Evolutionary conservation across 441 rosid species (phyloP), one percentile per base, ranked within the genome.

Genomic region (Daphne laureola): DNA sequence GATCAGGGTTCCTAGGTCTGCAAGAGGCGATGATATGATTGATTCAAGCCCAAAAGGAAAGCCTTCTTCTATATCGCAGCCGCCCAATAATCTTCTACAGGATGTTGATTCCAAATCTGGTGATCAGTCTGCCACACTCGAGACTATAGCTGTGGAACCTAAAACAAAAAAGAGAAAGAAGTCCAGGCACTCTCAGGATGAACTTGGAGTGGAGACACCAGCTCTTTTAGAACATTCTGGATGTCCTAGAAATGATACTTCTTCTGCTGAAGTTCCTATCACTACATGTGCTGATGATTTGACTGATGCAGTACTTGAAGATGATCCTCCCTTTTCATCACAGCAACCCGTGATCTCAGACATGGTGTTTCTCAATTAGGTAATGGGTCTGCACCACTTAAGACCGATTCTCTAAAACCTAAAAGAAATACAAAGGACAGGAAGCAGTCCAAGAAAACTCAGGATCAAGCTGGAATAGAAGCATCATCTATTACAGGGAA

Each of bases 381-480:
- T 44, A 66, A 54, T 59, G 60, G 61, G 59, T 42, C 35, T 47
- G 47, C 17, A 45, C 41, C 21, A 46, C 48, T 50, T 54, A 72
- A 57, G 52, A 64, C 40, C 35, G 46, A 49, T 53, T 43, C 44
- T 46, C 48, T 27, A 66, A 64, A 66, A 45, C 47, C 57, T 25
- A 23, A 18, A 43, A 67, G 62, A 46, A 47, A 67, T 17, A 54
- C 61, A 12, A 79, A 70, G 74, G 77, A 67, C 70, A 72, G 46
- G 26, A 82, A 56, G 77, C 75, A 73, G 66, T 59, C 67, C 54
- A 70, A 51, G 45, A 79, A 55, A 49, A n/a, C 61, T 15, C 67
- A 26, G 69, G 71, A 52, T 55, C 43, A 54, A 2, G 51, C 43
- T 23, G 62, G 49, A 40, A 43, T 43, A 12, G 48, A 43, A 44